Evolutionary conservation across 768 basidiomycete species (phyloP).

Genomic region (Kwoniella dejecticola): DNA sequence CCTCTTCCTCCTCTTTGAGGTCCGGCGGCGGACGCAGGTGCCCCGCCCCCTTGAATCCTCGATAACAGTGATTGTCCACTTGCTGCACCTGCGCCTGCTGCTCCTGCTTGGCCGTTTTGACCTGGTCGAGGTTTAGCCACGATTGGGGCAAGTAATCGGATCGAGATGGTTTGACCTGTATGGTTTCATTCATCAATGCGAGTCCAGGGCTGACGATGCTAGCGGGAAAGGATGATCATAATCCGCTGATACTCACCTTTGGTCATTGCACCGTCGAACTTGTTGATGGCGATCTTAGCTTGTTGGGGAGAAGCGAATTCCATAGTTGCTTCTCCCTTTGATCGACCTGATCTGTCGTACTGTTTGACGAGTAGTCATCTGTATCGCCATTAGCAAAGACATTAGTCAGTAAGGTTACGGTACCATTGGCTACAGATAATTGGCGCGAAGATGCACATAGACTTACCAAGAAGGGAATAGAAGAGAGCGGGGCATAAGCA

Average conservation of each 20-base stretch:
- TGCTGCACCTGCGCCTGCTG: slow-evolving; percentile 6
- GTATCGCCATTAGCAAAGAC: background rate
- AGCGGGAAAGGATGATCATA: background rate
- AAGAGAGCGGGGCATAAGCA: slow-evolving; percentile 42
- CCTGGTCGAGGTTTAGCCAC: slow-evolving; percentile 22
- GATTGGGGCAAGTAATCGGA: slow-evolving; percentile 39
- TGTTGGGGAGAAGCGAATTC: slow-evolving; percentile 76
- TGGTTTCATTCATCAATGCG: background rate
- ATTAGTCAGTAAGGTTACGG: too few relatives aligned
- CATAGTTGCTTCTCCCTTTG: slow-evolving; percentile 77
- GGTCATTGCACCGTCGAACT: slow-evolving; percentile 81
- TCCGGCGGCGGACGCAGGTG: background rate
- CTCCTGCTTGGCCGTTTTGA: slow-evolving; percentile 4
- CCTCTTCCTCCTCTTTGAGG: slow-evolving; percentile 23
- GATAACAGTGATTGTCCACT: slow-evolving; percentile 37
- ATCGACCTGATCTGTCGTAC: slow-evolving; percentile 96
- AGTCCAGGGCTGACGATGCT: background rate
- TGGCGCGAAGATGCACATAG: too few relatives aligned
- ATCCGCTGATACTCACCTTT: slow-evolving; percentile 65
- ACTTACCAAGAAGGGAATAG: slow-evolving; percentile 42
- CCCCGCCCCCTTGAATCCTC: slow-evolving; percentile 44
- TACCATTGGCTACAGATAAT: too few relatives aligned
- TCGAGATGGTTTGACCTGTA: slow-evolving; percentile 51
- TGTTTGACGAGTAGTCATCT: slow-evolving; percentile 50
- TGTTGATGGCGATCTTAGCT: slow-evolving; percentile 78